Base-by-base conservation (phyloP, 192 early-diverging fungal species). In the Umbelopsis sp. region DNA sequence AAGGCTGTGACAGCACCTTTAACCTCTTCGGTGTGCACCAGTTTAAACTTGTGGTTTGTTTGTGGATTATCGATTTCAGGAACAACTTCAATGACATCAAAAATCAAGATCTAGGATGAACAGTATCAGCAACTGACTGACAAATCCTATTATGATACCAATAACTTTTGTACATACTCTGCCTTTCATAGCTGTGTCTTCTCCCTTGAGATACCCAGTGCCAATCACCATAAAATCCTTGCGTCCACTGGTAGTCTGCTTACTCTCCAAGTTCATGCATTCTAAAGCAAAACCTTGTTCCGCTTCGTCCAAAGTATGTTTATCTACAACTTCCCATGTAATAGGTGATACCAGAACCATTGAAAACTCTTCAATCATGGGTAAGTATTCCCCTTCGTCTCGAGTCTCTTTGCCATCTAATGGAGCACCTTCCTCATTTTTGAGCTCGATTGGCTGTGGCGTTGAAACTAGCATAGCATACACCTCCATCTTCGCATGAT, bases 1-100 rank as follows among this genome's bases (percentile, higher is more conserved):
- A 99, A 77, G 6, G 94, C 90, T 16, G 91, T 93, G 20, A 99
- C 91, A 15, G 95, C 85, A 20, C 91, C 92, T 67, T 93, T 94
- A 27, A 97, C 88, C 55, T 98, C 95, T 58, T 92, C 91, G 15
- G 81, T 82, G 66, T 86, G 92, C 27, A 96, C 75, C 58, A 92
- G 72, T 70, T 98, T 98, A 69, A 97, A 89, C 69, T 91, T 91
- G 74, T 95, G 94, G 73, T 93, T 95, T 1, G 95, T 97, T 78
- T 95, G 93, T 30, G 98, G 97, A 58, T 92, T 92, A 49, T 93
- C 92, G 0, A 91, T 89, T 75, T 97, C 95, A 6, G 98, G 98
- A 35, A 99, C 95, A 44, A 99, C 95, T 78, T 97, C 94, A 80
- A 97, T 93, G 46, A 98, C 87, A 49, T 99, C 98, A 73, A 92